Evolutionary conservation across 2,329 filamentous ascomycete species (phyloP).

Genomic region (Talaromyces sp.): DNA sequence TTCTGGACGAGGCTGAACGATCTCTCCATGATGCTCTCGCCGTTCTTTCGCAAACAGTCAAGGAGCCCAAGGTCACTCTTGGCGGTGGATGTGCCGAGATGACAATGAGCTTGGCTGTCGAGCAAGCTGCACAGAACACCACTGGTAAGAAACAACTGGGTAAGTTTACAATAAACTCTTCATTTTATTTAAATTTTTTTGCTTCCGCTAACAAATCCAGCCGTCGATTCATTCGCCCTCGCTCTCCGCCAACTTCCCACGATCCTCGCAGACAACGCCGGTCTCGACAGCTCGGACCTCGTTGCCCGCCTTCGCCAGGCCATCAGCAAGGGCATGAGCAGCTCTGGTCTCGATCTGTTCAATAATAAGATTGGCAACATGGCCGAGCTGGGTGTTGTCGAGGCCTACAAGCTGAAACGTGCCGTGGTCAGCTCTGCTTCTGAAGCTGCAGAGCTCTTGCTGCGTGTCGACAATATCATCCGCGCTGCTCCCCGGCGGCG

Average conservation of each 20-base stretch:
- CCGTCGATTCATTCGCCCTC: constrained; percentile 81
- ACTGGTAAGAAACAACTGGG: constrained; percentile 89
- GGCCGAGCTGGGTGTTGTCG: constrained; percentile 89
- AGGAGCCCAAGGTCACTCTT: constrained; percentile 87
- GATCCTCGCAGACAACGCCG: constrained; percentile 94
- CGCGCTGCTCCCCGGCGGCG: constrained; percentile 80
- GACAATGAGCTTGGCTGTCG: constrained; percentile 98
- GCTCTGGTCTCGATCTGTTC: constrained; percentile 81
- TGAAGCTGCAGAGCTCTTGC: constrained; percentile 89
- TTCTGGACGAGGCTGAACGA: constrained; percentile 93
- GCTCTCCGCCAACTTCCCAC: constrained; percentile 91
- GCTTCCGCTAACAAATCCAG: constrained; percentile 27
- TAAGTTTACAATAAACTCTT: neutral
- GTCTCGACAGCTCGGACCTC: constrained; percentile 89
- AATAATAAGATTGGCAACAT: constrained; percentile 93
- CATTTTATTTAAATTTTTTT: neutral
- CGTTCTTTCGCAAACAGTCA: constrained; percentile 92
- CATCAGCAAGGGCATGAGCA: constrained; percentile 91
- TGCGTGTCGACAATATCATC: constrained; percentile 97
- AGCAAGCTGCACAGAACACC: constrained; percentile 85
- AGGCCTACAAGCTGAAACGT: constrained; percentile 97
- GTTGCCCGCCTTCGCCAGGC: constrained; percentile 87
- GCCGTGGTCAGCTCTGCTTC: constrained; percentile 96
- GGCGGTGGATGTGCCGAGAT: constrained; percentile 97
- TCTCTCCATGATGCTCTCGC: constrained; percentile 94